A percentile compares a stretch with the other conserved stretches of the same genome.
Conservation (phyloP, 78 protist genomes). For the Diacronema lutheri region DNA sequence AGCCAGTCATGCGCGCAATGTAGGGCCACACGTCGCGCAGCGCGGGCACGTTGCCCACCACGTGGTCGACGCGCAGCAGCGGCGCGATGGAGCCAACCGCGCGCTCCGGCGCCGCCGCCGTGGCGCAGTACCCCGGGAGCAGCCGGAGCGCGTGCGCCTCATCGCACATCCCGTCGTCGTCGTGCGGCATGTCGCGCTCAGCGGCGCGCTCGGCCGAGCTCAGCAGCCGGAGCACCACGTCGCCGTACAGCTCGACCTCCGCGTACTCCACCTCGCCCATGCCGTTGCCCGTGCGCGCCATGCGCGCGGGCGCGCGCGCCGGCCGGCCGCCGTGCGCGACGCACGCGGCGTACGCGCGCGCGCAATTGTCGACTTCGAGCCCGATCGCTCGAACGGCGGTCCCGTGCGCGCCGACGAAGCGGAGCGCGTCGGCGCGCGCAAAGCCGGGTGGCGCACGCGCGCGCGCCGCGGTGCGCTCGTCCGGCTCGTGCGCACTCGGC, state of each 20-base stretch:
- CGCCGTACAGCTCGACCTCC: background rate
- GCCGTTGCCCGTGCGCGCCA: background rate
- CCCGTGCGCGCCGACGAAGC: background rate
- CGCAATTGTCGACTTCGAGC: background rate
- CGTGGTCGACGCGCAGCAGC: background rate
- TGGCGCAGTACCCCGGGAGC: background rate
- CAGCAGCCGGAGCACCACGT: background rate
- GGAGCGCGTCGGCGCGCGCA: background rate
- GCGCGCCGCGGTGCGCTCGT: too few relatives aligned
- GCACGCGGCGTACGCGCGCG: background rate
- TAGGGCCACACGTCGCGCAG: background rate
- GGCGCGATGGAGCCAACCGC: background rate
- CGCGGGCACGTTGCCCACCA: background rate
- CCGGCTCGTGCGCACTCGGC: too few relatives aligned
- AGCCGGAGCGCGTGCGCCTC: background rate
- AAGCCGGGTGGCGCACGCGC: background rate
- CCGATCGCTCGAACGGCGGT: background rate
- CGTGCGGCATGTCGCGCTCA: too few relatives aligned
- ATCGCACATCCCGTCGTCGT: too few relatives aligned
- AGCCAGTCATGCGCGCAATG: background rate
- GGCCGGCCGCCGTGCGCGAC: background rate
- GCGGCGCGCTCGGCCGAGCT: background rate
- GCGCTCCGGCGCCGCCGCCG: background rate
- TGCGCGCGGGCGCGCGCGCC: background rate
- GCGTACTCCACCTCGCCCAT: background rate